Evolutionary conservation across 768 basidiomycete genomes (phyloP), one percentile per base, ranked within the genome.

Genomic region (Suillus plorans): DNA sequence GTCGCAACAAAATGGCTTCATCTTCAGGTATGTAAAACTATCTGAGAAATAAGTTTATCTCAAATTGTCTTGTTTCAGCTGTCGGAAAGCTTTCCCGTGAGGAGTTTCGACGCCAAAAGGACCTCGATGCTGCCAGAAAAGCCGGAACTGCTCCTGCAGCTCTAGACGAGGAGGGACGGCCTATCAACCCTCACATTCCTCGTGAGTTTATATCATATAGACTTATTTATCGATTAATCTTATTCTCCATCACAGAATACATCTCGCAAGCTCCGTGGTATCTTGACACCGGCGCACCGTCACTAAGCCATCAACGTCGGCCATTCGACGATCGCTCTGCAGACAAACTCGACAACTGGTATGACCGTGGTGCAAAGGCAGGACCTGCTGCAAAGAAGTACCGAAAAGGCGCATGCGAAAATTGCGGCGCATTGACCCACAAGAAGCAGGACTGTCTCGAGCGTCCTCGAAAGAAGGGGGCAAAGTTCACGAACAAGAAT

Each of bases 201-300:
- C 94, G 95, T 95, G 69, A 66, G 92, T 82, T n/a, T 47, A 22
- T 55, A 5, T 39, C 59, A 34, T 42, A n/a, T 52, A 20, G 1
- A 55, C 14, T 60, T 28, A 52, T 61, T 37, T 2, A 39, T 34
- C 45, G 44, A 60, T 68, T 61, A 64, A 36, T 57, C 59, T 64
- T 20, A 56, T 41, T 45, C n/a, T 52, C 13, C 18, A 61, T 47
- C 66, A 14, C 69, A 95, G 94, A 98, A 80, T 99, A 98, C 75
- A 99, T 99, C 75, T 94, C 97, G 8, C 94, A 97, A 77, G 97
- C 95, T 9, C 97, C 97, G 64, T 99, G 97, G 97, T 99, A 99
- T 78, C 86, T 97, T 69, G 94, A 98, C 77, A 95, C 92, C 5
- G 97, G 95, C 55, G 89, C 86, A 41, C 95, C 97, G 1, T 95